Evolutionary conservation across 2,329 filamentous ascomycete genomes (phyloP).

Genomic region (Colletotrichum paranaense): DNA sequence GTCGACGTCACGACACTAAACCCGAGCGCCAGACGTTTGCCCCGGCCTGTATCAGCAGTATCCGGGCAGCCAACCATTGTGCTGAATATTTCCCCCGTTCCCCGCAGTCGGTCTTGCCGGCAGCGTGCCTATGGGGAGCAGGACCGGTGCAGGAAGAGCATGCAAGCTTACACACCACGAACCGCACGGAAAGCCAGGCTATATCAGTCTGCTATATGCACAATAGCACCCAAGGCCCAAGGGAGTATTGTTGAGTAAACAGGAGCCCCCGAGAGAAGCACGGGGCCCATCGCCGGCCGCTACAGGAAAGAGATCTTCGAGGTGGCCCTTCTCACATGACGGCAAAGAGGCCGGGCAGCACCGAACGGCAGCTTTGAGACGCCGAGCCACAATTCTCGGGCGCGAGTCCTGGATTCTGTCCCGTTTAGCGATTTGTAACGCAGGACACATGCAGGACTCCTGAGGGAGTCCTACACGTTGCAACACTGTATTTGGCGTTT

Average conservation of each 20-base stretch:
- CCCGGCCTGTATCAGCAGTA: background rate
- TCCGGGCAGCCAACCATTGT: background rate
- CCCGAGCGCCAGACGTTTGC: background rate
- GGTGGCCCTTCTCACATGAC: background rate
- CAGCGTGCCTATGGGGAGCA: background rate
- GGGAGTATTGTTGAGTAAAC: background rate
- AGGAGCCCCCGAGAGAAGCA: background rate
- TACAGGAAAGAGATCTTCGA: background rate
- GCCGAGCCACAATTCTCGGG: slow-evolving; percentile 7
- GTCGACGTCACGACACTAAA: background rate
- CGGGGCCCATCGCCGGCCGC: background rate
- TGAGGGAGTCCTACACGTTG: background rate
- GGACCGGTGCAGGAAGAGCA: background rate
- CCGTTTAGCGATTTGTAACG: background rate
- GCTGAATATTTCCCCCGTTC: background rate
- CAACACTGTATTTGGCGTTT: background rate
- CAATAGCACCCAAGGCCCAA: background rate
- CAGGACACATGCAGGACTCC: background rate
- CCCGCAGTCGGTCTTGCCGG: background rate
- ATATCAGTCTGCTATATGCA: background rate
- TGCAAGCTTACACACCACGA: background rate
- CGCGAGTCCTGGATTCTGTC: background rate
- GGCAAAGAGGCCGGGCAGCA: background rate
- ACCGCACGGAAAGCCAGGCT: background rate
- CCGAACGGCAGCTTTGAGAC: background rate